Conservation (phyloP, 257 asterid genomes). For the Mitragyna speciosa region DNA sequence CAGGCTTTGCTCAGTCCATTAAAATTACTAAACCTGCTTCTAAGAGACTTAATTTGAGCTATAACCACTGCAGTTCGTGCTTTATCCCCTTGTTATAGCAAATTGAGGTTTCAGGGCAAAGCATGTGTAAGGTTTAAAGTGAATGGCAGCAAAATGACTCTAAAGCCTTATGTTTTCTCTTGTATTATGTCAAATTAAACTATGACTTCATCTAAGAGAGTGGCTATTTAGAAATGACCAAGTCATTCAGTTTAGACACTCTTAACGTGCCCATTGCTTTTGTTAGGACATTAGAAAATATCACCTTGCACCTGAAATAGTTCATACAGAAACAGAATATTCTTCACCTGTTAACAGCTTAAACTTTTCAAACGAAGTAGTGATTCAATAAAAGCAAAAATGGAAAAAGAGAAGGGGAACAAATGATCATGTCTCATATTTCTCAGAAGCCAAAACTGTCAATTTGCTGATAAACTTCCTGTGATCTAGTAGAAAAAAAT, state of each 20-base stretch:
- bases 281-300: no score
- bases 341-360: no score
- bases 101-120: background rate
- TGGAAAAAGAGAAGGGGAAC: background rate
- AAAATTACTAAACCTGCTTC: background rate
- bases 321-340: no score
- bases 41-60: background rate
- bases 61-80: background rate
- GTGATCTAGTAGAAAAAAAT: background rate
- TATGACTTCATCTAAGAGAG: background rate
- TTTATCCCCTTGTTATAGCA: background rate
- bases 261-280: no score
- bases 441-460: background rate
- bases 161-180: background rate
- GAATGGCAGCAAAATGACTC: background rate
- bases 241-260: no score
- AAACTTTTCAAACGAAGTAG: no score
- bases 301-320: no score
- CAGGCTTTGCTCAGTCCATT: background rate
- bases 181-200: no score
- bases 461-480: background rate
- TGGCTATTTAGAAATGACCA: no score
- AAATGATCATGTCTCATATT: background rate
- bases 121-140: no score
- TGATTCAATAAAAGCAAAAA: no score